Percentiles rank a stretch among this genome's conserved stretches.
Evolutionary conservation across 2,329 filamentous ascomycete genomes (phyloP).

Genomic region (Polychaeton citri): DNA sequence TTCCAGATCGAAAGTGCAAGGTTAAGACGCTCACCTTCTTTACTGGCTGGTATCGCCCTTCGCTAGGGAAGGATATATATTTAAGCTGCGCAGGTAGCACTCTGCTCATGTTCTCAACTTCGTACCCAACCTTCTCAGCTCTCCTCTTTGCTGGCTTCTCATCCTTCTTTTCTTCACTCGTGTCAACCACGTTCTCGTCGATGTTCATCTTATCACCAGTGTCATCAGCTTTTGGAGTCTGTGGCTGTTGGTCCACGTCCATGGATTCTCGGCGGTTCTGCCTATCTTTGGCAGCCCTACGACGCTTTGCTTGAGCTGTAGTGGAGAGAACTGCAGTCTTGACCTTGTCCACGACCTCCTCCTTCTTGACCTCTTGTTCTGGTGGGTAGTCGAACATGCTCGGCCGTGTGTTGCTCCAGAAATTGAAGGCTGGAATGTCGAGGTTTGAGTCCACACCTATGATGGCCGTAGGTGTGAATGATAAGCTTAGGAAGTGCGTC

Average conservation of each 20-base stretch:
- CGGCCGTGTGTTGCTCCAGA: conserved; percentile 85
- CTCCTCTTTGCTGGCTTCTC: conserved; percentile 59
- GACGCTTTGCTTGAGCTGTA: conserved; percentile 89
- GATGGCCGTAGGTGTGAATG: conserved; percentile 92
- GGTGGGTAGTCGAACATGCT: conserved; percentile 97
- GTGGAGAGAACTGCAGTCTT: conserved; percentile 93
- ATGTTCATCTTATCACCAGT: conserved; percentile 72
- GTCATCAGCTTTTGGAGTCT: conserved; percentile 52
- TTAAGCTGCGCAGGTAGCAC: conserved; percentile 87
- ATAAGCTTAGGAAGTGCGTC: conserved; percentile 90
- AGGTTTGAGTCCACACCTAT: conserved; percentile 90
- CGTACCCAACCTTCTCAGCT: conserved; percentile 93
- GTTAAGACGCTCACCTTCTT: conserved; percentile 53
- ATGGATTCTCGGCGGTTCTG: conserved; percentile 85
- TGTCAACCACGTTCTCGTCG: conserved; percentile 29
- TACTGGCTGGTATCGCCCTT: conserved; percentile 76
- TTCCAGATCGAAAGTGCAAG: background rate
- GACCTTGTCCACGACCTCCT: conserved; percentile 85
- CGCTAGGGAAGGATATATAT: conserved; percentile 83
- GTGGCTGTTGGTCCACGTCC: conserved; percentile 74
- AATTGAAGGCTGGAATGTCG: conserved; percentile 86
- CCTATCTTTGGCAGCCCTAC: conserved; percentile 86
- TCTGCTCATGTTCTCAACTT: conserved; percentile 92
- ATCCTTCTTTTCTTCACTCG: conserved; percentile 23
- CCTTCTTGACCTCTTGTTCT: conserved; percentile 86